Base-by-base conservation (phyloP, 2,329 filamentous ascomycete species). In the Fusarium sp. region DNA sequence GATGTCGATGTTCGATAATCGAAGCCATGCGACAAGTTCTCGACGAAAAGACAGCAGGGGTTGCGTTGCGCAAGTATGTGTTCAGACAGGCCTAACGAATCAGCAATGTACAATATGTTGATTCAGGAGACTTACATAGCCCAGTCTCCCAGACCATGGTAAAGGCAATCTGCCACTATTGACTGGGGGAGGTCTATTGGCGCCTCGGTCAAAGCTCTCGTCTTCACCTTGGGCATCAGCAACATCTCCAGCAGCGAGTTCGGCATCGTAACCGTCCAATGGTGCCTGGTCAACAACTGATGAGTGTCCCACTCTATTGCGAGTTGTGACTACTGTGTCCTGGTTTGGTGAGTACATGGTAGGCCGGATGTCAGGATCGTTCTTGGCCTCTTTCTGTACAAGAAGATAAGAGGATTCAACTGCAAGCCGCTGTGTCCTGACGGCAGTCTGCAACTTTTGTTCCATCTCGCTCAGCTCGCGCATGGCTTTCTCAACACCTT, bases 21-120 rank as follows among this genome's bases (percentile, higher is more conserved):
- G 92, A 96, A 1, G 91, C 84, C 61, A 98, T 94, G 28, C 93
- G 90, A 73, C 93, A 97, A 1, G 94, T 97, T 52, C 94, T 86
- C 0, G 94, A 97, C 65, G 89, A 91, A 76, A 97, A 98, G 2
- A 98, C 88, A 0, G 94, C 88, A 7, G 92, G 91, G 61, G 88
- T 94, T 2, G 91, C 88, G 48, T 85, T 84, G 40, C 94, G 89
- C 2, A 98, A 82, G 74, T 97, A 97, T 0, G 94, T 98, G 73
- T 96, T 96, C 13, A 98, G 79, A 72, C 93, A 97, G 10, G 94
- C 93, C 91, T 85, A 53, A 4, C 3, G 3, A 67, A 57, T 67
- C 31, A 67, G 50, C 28, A 10, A 65, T 9, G 13, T 60, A 39
- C 22, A 13, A 38, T 31, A n/a, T 2, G 7, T 7, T 3, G 2